These are phyloP conservation scores for Chloranthus sessilifolius DNA, from an alignment of 164 flowering plant species.

Conservation along the genomic window DNA sequence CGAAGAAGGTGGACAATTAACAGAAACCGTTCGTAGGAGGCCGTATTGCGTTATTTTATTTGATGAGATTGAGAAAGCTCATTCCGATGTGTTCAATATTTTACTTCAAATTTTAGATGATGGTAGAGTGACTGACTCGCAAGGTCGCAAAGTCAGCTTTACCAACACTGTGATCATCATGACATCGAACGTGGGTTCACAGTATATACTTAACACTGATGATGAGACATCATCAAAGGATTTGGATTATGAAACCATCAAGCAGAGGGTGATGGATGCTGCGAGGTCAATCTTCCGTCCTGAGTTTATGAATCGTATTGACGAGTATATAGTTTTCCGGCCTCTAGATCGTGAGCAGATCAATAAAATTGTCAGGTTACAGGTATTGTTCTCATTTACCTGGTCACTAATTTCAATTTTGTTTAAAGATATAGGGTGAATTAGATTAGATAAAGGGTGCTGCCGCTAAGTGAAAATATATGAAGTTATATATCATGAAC, in stretches of 20 bases:
- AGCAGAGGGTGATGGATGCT: constrained; percentile 87
- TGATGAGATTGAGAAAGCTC: constrained; percentile 98
- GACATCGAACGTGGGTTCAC: constrained; percentile 99
- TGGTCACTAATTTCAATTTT: too few relatives aligned
- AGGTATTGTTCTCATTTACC: constrained; percentile 45
- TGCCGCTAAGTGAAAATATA: too few relatives aligned
- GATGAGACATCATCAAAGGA: constrained; percentile 47
- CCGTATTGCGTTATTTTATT: constrained; percentile 90
- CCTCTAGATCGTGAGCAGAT: constrained; percentile 89
- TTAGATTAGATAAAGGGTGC: too few relatives aligned
- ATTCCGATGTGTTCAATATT: constrained; percentile 88
- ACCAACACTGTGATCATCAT: constrained; percentile 92
- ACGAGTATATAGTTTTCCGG: constrained; percentile 95
- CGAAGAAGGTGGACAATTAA: constrained; percentile 97
- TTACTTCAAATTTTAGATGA: constrained; percentile 97
- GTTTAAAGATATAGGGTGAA: too few relatives aligned
- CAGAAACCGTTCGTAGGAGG: constrained; percentile 86
- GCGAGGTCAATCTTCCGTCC: constrained; percentile 90
- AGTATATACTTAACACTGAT: constrained; percentile 72
- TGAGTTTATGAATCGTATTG: constrained; percentile 97
- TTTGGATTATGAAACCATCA: constrained; percentile 66
- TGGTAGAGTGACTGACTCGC: constrained; percentile 96
- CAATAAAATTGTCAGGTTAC: constrained; percentile 70
- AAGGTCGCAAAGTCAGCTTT: constrained; percentile 94
- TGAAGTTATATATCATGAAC: too few relatives aligned